Base-by-base conservation (phyloP, 805 yeast species). In the Kodamaea neixiangensis region DNA sequence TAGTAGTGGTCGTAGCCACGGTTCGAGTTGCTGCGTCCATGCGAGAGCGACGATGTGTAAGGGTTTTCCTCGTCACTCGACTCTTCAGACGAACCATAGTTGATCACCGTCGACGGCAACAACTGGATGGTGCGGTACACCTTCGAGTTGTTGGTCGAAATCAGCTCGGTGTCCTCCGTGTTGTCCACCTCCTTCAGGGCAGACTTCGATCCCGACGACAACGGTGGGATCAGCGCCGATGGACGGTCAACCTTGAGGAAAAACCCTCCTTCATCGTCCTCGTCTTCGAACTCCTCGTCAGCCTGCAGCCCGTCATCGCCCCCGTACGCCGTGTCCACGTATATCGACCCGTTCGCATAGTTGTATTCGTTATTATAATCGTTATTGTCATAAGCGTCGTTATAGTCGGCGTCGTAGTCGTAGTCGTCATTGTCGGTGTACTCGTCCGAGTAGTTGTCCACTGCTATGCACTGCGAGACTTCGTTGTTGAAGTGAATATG, bases 401-500 rank as follows among this genome's bases (percentile, higher is more conserved):
- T 64, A n/a, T 69, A 66, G 13, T 64, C 67, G 46, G 62, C 63
- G 47, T 56, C 64, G 44, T 55, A 59, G 33, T 61, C 69, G 15
- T 29, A 2, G 44, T 54, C 63, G 20, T 44, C 45, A 25, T 25
- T 25, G 38, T 64, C 64, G 34, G 62, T 63, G 4, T 37, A 41
- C 18, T 46, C 52, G 39, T 63, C 65, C 35, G 61, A 57, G 43
- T 53, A 62, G 10, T 63, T 63, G 51, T 79, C 83, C 9, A 92
- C 65, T 0, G 96, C 92, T 54, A 89, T 84, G 68, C 99, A 94
- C 68, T 94, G 99, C 66, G 90, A 92, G 29, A 94, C 99, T 48
- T 91, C 83, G 64, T 90, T 96, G 66, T 87, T 94, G 71, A 94
- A 94, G 68, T 92, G 98, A 54, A 94, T 92, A 59, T 81, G 96